These are phyloP conservation scores for Xylariaceae sp. DNA, from an alignment of 2,329 filamentous ascomycete species.

Conservation along the genomic window DNA sequence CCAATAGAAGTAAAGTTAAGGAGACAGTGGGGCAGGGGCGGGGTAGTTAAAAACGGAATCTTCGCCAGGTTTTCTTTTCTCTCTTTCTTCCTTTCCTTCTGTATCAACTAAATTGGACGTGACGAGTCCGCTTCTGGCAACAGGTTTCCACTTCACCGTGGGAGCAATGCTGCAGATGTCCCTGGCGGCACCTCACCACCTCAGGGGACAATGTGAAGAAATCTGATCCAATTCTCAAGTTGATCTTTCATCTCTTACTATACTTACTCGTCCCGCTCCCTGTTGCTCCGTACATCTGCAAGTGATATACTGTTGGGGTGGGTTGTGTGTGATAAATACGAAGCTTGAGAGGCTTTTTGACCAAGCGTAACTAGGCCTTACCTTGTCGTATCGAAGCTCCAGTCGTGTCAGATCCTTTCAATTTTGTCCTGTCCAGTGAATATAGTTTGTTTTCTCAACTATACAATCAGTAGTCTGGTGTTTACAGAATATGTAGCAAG, in stretches of 20 bases:
- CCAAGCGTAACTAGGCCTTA: no score
- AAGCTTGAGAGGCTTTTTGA: no score
- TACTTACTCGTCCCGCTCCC: background rate
- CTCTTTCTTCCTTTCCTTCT: conserved; percentile 41
- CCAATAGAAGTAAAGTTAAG: no score
- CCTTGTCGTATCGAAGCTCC: no score
- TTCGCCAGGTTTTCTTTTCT: conserved; percentile 9
- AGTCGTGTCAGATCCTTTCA: no score
- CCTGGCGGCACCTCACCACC: conserved; percentile 59
- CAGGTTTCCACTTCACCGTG: conserved; percentile 48
- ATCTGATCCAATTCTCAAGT: conserved; percentile 50
- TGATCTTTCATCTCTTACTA: conserved; percentile 15
- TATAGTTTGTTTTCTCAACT: no score
- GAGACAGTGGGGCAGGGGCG: no score
- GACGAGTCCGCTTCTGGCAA: conserved; percentile 64
- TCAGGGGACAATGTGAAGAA: conserved; percentile 57
- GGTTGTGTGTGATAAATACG: background rate
- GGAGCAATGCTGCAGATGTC: conserved; percentile 60
- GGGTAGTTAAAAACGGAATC: no score
- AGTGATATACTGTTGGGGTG: background rate
- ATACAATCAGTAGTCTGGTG: no score
- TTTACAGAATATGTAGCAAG: no score
- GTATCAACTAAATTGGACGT: conserved; percentile 73
- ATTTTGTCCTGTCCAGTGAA: no score
- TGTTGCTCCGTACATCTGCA: background rate